Percentiles rank a stretch among this genome's conserved stretches.
phyloP scores from a whole-genome alignment of 1,139 yeast genomes.

The Eremothecium gossypii region DNA sequence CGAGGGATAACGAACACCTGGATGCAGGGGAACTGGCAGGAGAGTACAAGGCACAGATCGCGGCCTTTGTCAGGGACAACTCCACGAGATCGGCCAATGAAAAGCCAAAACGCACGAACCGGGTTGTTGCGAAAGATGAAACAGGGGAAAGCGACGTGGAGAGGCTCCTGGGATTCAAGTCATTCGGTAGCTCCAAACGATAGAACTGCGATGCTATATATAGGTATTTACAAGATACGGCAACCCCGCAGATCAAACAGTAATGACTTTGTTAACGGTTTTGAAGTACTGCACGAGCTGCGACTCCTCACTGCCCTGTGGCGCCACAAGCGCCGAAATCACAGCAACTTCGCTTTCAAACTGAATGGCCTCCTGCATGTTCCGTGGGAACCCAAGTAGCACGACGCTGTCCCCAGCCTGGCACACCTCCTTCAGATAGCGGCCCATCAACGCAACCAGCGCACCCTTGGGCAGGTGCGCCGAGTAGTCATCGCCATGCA shows the following conservation, averaged over 20 bases:
- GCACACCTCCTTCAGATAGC: constrained; percentile 35
- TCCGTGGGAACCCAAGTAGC: constrained; percentile 47
- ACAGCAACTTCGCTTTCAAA: constrained; percentile 34
- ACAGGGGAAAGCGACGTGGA: constrained; percentile 30
- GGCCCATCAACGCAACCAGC: constrained; percentile 46
- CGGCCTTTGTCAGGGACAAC: constrained; percentile 18
- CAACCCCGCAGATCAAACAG: constrained; percentile 4
- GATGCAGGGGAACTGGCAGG: constrained; percentile 31
- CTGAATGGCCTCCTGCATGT: constrained; percentile 53
- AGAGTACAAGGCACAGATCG: constrained; percentile 19
- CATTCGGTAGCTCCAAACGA: constrained; percentile 35
- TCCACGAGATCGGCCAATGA: constrained; percentile 24
- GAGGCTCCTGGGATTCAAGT: constrained; percentile 51
- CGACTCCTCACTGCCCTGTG: constrained; percentile 27
- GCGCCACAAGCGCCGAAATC: constrained; percentile 33
- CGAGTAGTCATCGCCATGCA: constrained; percentile 18
- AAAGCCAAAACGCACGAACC: constrained; percentile 29
- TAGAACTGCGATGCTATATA: neutral
- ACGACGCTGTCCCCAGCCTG: constrained; percentile 38
- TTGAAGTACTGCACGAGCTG: constrained; percentile 48
- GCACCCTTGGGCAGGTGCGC: constrained; percentile 48
- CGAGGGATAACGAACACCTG: constrained; percentile 30
- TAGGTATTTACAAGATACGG: constrained; percentile 4
- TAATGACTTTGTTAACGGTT: constrained; percentile 40
- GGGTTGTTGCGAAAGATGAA: constrained; percentile 17